These are phyloP conservation scores for Plasmodium billcollinsi DNA, from an alignment of 169 alveolate species.

Conservation along the genomic window DNA sequence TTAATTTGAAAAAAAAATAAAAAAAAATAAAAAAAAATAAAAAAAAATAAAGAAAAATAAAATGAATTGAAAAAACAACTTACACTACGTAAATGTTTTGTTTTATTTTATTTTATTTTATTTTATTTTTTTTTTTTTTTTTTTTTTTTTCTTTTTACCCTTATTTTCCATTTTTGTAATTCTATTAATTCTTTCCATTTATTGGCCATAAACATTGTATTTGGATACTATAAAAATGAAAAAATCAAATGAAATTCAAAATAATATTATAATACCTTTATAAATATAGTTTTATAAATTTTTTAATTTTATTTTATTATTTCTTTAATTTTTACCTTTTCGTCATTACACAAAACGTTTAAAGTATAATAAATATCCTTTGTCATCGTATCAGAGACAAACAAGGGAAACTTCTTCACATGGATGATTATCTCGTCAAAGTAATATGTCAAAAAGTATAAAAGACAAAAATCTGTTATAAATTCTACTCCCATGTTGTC, in stretches of 20 bases:
- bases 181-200: conserved; percentile 50
- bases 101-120: no score
- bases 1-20: background rate
- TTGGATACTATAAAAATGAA: conserved; percentile 43
- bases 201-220: conserved; percentile 63
- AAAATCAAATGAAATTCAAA: background rate
- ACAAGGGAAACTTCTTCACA: conserved; percentile 48
- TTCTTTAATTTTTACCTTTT: conserved; percentile 16
- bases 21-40: background rate
- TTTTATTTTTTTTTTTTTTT: background rate
- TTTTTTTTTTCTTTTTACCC: conserved; percentile 11
- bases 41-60: background rate
- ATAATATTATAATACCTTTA: background rate
- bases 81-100: background rate
- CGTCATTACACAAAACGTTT: conserved; percentile 22
- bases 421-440: conserved; percentile 54
- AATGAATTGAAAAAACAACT: background rate
- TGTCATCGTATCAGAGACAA: conserved; percentile 63
- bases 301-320: background rate
- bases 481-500: conserved; percentile 72
- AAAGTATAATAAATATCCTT: conserved; percentile 48
- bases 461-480: conserved; percentile 53
- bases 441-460: conserved; percentile 15
- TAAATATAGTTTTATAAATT: background rate
- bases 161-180: conserved; percentile 30